Evolutionary conservation across 2,329 filamentous ascomycete species (phyloP), one percentile per base, ranked within the genome.

Genomic region (Fusarium sororula): DNA sequence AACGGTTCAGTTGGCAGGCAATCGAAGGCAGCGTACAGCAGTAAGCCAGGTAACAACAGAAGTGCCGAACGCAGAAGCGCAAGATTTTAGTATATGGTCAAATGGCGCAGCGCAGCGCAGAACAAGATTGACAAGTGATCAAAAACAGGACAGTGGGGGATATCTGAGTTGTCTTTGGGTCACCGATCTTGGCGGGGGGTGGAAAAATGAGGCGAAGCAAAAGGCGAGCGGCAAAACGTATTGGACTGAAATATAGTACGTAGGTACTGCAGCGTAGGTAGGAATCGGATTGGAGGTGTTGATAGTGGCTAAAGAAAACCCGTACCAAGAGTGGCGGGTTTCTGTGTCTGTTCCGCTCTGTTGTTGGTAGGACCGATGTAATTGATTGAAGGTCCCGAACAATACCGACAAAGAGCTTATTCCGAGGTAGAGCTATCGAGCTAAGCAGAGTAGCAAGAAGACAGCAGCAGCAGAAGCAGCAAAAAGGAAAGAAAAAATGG

Each of bases 141-240:
- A 68, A 74, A 74, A 74, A 59, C 58, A 62, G 39, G 58, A 68
- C 71, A 64, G 71, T 67, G 71, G 58, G 67, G 67, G 71, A 61
- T 72, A 63, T 68, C 58, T 71, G 58, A 72, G 58, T 44, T 73
- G 70, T 73, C 60, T 73, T 56, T 66, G 44, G 61, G 57, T 26
- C 56, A 59, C 28, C 47, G 50, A 72, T 74, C 67, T 74, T 74
- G 71, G 71, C 63, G 60, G 59, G 48, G 68, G 56, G 71, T 74
- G 71, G 71, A 60, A 32, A 32, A 70, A 74, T 63, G 71, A 74
- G 71, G 71, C 71, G 64, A 74, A 74, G 63, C 42, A 67, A 48
- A 44, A 67, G 61, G 42, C 39, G 51, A 61, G 50, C 44, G 44
- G 42, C 66, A 55, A 63, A 61, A 48, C 42, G 70, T 51, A 62